Evolutionary conservation across 2,329 filamentous ascomycete species (phyloP), one percentile per base, ranked within the genome.

Genomic region (Botrytis porri): DNA sequence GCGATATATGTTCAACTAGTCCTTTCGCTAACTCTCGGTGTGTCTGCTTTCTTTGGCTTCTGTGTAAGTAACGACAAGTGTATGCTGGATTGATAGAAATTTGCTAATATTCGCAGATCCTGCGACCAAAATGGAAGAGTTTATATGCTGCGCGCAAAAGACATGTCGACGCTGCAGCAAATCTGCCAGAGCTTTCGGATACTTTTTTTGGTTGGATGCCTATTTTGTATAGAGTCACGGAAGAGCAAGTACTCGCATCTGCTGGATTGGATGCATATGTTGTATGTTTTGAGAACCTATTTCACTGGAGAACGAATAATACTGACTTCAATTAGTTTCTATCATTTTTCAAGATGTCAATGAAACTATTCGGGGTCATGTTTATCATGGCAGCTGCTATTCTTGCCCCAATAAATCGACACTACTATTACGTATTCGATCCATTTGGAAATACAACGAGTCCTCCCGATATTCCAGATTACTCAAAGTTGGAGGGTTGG

Each of bases 241-340:
- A 98, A 77, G 91, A 97, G 80, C 92, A 98, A 82, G 90, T 99
- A 6, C 86, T 99, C 70, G 90, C 92, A 25, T 95, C 94, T 32
- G 95, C 95, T 29, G 96, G 96, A 0, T 87, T 99, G 67, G 96
- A 99, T 84, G 96, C 96, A 69, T 99, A 93, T 83, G 96, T 98
- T 76, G 92, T 93, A 83, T 77, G 88, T 72, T 18, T 69, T n/a
- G 25, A 10, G 12, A 7, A 59, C 14, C 45, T 35, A 45, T 29
- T 18, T 32, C 39, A n/a, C 22, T 4, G 18, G 61, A 45, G 8
- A 57, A 29, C 66, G 45, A 12, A 32, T 3, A 4, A 62, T 63
- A 29, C 76, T 80, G 54, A 80, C 45, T 1, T 20, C 45, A 74
- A 29, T 71, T 79, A 89, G 88, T 98, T 99, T 80, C 86, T 99